A percentile compares a stretch with the other conserved stretches of the same genome.
Evolutionary conservation across 257 asterid genomes (phyloP).

Genomic region (Solanum etuberosum): DNA sequence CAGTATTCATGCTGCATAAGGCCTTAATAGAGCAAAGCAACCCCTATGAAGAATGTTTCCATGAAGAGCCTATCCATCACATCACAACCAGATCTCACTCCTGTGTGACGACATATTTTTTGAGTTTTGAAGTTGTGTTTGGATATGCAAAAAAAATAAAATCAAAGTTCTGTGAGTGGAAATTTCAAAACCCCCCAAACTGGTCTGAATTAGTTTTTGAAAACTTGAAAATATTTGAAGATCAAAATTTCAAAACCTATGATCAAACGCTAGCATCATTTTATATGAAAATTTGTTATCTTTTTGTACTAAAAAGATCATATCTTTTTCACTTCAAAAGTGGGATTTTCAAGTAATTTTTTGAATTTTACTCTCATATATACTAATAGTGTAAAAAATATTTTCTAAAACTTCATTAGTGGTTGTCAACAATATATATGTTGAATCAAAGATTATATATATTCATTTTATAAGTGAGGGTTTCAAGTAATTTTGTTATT

Average conservation of each 20-base stretch:
- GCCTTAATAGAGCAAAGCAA: neutral
- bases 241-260: neutral
- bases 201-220: neutral
- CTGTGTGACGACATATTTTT: neutral
- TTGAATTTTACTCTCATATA: neutral
- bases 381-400: neutral
- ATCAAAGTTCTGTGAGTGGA: neutral
- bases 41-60: neutral
- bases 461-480: neutral
- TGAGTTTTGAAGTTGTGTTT: neutral
- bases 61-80: neutral
- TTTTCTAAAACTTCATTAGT: neutral
- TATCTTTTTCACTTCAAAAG: neutral
- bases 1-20: accelerated
- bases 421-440: neutral
- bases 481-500: neutral
- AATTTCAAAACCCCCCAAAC: neutral
- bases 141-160: too few relatives aligned
- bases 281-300: neutral
- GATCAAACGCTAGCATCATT: neutral
- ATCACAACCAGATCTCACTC: neutral
- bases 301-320: neutral
- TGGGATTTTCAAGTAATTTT: neutral
- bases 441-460: neutral
- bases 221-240: neutral